Percentiles rank a stretch among this genome's conserved stretches.
Conservation (phyloP, 2,329 filamentous ascomycete species). For the Xylaria polymorpha region DNA sequence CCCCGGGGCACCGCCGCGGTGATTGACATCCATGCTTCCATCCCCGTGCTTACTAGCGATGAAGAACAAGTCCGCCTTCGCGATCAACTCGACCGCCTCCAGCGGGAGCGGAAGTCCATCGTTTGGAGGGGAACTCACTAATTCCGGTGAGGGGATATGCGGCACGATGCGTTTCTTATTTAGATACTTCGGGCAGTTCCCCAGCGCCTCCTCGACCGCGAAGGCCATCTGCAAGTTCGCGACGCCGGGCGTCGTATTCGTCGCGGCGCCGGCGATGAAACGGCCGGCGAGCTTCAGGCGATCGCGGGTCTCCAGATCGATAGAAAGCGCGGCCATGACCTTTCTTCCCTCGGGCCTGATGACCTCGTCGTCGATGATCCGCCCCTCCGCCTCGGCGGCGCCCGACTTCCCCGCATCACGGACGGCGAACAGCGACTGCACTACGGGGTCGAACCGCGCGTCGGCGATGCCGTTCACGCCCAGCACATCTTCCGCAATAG, state of each 20-base stretch:
- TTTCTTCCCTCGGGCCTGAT: constrained; percentile 55
- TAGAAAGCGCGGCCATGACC: constrained; percentile 63
- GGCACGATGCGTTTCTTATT: constrained; percentile 75
- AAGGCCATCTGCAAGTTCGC: constrained; percentile 68
- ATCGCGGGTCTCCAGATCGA: constrained; percentile 74
- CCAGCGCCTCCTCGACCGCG: constrained; percentile 76
- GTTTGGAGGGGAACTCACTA: constrained; percentile 40
- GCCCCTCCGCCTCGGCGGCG: constrained; percentile 28
- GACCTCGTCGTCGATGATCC: constrained; percentile 41
- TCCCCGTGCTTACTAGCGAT: constrained; percentile 73
- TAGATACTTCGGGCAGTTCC: constrained; percentile 89
- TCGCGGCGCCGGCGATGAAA: constrained; percentile 72
- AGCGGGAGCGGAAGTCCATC: constrained; percentile 57
- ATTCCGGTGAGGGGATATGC: constrained; percentile 62
- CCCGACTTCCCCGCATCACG: constrained; percentile 47
- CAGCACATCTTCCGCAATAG: constrained; percentile 71
- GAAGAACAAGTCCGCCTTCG: constrained; percentile 80
- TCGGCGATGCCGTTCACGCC: constrained; percentile 73
- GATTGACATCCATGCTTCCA: constrained; percentile 83
- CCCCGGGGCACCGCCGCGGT: constrained; percentile 78
- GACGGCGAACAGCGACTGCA: constrained; percentile 68
- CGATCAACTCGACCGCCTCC: constrained; percentile 69
- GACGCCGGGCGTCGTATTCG: constrained; percentile 43
- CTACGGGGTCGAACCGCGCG: constrained; percentile 74
- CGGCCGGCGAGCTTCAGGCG: constrained; percentile 79